Conservation (phyloP, 225 moss, liverwort and hornwort genomes). For the Ulota crispa region DNA sequence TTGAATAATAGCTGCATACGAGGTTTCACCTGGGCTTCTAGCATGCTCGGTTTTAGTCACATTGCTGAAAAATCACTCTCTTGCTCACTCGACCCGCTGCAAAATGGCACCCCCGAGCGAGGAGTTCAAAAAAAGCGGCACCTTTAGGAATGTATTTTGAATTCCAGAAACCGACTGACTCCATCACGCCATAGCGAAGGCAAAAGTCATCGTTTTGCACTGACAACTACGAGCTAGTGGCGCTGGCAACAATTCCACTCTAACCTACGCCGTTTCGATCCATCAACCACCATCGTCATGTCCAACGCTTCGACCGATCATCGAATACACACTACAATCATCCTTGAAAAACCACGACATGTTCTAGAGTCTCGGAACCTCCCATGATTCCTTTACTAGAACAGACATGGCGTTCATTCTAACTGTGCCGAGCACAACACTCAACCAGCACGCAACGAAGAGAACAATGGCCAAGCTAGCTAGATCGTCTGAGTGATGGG, state of each 20-base stretch:
- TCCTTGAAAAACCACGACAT: background rate
- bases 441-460: too few relatives aligned
- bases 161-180: background rate
- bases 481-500: too few relatives aligned
- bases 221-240: background rate
- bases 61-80: background rate
- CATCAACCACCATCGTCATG: conserved; percentile 7
- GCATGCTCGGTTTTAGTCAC: too few relatives aligned
- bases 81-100: too few relatives aligned
- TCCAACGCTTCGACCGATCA: background rate
- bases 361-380: background rate
- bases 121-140: background rate
- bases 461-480: too few relatives aligned
- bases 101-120: background rate
- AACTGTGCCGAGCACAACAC: too few relatives aligned
- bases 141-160: background rate
- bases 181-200: background rate
- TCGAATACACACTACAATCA: background rate
- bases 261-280: background rate
- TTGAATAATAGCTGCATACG: too few relatives aligned
- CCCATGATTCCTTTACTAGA: too few relatives aligned
- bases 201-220: background rate
- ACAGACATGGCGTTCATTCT: too few relatives aligned
- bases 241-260: background rate
- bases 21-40: too few relatives aligned